A percentile compares a stretch with the other conserved stretches of the same genome.
phyloP scores from a whole-genome alignment of 768 basidiomycete genomes.

The Tylopilus vinaceipallidus region DNA sequence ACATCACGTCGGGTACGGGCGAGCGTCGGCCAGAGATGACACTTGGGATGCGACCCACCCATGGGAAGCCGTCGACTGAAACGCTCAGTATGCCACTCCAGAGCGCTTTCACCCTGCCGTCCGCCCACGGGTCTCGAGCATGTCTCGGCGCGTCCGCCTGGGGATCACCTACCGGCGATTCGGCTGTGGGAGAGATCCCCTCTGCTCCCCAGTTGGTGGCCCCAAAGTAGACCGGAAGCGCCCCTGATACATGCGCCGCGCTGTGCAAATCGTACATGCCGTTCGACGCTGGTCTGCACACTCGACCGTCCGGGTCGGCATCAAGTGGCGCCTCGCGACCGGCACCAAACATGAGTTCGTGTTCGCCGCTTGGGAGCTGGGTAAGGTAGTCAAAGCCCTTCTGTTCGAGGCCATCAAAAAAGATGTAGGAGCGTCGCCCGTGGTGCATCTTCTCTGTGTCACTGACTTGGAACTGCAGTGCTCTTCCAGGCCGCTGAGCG shows the following conservation, averaged over 20 bases:
- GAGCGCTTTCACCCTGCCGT: constrained; percentile 48
- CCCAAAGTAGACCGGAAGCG: constrained; percentile 56
- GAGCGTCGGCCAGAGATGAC: constrained; percentile 43
- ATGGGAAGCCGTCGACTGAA: constrained; percentile 61
- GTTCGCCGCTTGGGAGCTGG: constrained; percentile 47
- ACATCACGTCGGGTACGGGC: too few relatives aligned
- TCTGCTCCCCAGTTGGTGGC: constrained; percentile 42
- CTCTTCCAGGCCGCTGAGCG: constrained; percentile 55
- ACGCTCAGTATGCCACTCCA: constrained; percentile 68
- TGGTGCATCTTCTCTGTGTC: constrained; percentile 19
- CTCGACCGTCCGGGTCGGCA: neutral
- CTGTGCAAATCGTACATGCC: constrained; percentile 35
- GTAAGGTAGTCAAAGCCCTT: constrained; percentile 66
- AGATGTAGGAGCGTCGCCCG: constrained; percentile 57
- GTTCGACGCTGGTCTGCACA: constrained; percentile 29
- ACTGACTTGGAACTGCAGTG: constrained; percentile 20
- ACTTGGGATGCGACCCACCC: constrained; percentile 65
- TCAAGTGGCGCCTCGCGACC: constrained; percentile 37
- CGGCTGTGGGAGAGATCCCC: constrained; percentile 19
- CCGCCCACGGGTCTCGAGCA: constrained; percentile 33
- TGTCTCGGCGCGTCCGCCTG: constrained; percentile 3
- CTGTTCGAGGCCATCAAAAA: constrained; percentile 42
- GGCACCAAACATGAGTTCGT: constrained; percentile 68
- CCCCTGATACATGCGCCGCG: constrained; percentile 44
- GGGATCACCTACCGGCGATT: constrained; percentile 7